Evolutionary conservation across 2,329 filamentous ascomycete genomes (phyloP), one percentile per base, ranked within the genome.

Genomic region (Cryphonectria naterciae): DNA sequence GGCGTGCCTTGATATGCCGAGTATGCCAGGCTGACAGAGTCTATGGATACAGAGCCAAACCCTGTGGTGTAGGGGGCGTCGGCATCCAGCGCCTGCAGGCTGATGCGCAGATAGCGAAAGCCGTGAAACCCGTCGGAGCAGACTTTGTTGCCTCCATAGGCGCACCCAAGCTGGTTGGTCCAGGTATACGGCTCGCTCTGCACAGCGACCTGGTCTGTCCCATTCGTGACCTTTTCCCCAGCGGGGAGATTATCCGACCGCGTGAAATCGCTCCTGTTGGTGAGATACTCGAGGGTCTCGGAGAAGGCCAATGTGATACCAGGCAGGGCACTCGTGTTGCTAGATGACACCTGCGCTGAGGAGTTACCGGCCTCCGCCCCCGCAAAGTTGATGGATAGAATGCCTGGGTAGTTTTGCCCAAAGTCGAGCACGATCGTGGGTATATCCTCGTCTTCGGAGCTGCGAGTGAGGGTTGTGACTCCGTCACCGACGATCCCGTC

Each of bases 61-160:
- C 81, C 71, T 0, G 80, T 77, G 0, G 85, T 84, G 74, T 84
- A 80, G 2, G 85, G 85, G 0, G 81, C 75, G 75, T 87, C 85
- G 0, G 74, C 72, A 1, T 78, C 37, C 1, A 86, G 75, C 0
- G 84, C 82, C 70, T 84, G 83, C 4, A 87, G 78, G 61, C 80
- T 81, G 39, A 87, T 82, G 67, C 81, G 85, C 54, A 87, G 74
- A 70, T 87, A 87, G 52, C 85, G 82, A 74, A 87, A 87, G 6
- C 85, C 85, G 68, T 87, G 86, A 6, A 87, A 77, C 2, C 85
- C 86, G 70, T 87, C 85, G 0, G 83, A 78, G 74, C 85, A 87
- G 17, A 87, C 84, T 69, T 85, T 76, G 7, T 70, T 78, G 25
- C 76, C 79, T 61, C 81, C 25, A 35, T 71, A 76, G 56, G 82